Percentiles rank a stretch among this genome's conserved stretches.
phyloP scores from a whole-genome alignment of 495 filamentous ascomycete species.

The Oleoguttula mirabilis region DNA sequence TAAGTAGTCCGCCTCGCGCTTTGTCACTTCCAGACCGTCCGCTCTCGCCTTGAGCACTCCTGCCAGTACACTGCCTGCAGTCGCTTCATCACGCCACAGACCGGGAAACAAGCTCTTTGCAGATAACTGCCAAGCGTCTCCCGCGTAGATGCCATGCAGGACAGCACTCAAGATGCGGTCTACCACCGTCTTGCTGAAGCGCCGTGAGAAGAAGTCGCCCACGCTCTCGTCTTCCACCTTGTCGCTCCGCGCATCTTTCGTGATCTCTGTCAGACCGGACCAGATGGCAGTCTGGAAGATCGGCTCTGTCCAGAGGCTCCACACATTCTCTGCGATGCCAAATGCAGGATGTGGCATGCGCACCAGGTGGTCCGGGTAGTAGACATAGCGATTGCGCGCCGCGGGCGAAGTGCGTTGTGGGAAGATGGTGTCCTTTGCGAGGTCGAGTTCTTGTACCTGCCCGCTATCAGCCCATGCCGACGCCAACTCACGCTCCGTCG shows the following conservation, averaged over 20 bases:
- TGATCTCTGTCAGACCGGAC: slow-evolving; percentile 34
- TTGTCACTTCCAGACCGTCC: slow-evolving; percentile 12
- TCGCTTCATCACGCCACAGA: slow-evolving; percentile 41
- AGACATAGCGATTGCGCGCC: slow-evolving; percentile 63
- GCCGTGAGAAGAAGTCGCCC: slow-evolving; percentile 50
- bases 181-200: slow-evolving; percentile 45
- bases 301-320: slow-evolving; percentile 43
- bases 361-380: slow-evolving; percentile 84
- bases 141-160: slow-evolving; percentile 90
- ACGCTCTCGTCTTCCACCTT: slow-evolving; percentile 56
- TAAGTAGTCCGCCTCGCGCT: slow-evolving; percentile 21
- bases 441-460: slow-evolving; percentile 47
- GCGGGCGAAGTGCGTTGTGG: slow-evolving; percentile 38
- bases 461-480: no score
- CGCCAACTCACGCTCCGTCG: no score
- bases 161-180: slow-evolving; percentile 68
- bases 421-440: slow-evolving; percentile 51
- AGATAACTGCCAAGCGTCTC: slow-evolving; percentile 73
- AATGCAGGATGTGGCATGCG: slow-evolving; percentile 43
- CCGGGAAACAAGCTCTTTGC: slow-evolving; percentile 47
- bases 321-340: slow-evolving; percentile 21
- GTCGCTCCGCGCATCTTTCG: slow-evolving; percentile 12
- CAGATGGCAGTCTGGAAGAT: slow-evolving; percentile 43
- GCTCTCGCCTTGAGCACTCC: slow-evolving; percentile 13
- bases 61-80: slow-evolving; percentile 26